Percentiles rank a stretch among this genome's conserved stretches.
Evolutionary conservation across 805 yeast species (phyloP).

Genomic region (Ogataea zsoltii): DNA sequence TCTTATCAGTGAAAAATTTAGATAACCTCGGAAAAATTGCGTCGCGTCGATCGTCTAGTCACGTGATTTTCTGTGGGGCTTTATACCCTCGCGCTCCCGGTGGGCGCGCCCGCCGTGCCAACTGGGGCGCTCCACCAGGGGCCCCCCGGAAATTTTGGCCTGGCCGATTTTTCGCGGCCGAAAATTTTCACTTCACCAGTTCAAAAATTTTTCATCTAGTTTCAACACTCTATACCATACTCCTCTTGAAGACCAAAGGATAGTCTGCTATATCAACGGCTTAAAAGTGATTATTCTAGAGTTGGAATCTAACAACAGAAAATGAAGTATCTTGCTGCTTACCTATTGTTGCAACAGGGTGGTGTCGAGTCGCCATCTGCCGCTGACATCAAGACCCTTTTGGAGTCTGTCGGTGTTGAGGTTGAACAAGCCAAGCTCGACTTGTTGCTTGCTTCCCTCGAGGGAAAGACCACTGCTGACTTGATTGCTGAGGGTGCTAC

Average conservation of each 20-base stretch:
- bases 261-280: slow-evolving; percentile 72
- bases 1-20: slow-evolving; percentile 7
- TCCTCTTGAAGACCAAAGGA: slow-evolving; percentile 49
- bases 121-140: not conserved
- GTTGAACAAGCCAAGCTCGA: slow-evolving; percentile 87
- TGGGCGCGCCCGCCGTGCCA: not conserved
- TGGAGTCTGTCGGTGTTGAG: slow-evolving; percentile 95
- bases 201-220: slow-evolving; percentile 15
- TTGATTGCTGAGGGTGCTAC: slow-evolving; percentile 92
- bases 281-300: slow-evolving; percentile 78
- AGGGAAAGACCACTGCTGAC: slow-evolving; percentile 89
- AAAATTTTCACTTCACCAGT: not conserved
- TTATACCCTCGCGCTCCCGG: not conserved
- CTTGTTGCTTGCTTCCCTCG: slow-evolving; percentile 77
- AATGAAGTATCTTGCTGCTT: slow-evolving; percentile 99
- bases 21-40: not conserved
- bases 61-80: not conserved
- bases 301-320: slow-evolving; percentile 18
- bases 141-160: not conserved
- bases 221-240: not conserved
- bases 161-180: not conserved
- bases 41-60: slow-evolving; percentile 5
- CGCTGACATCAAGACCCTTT: slow-evolving; percentile 82
- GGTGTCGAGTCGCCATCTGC: slow-evolving; percentile 95
- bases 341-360: slow-evolving; percentile 96